phyloP scores from a whole-genome alignment of 192 early-diverging fungal species.

The Ramicandelaber brevisporus region DNA sequence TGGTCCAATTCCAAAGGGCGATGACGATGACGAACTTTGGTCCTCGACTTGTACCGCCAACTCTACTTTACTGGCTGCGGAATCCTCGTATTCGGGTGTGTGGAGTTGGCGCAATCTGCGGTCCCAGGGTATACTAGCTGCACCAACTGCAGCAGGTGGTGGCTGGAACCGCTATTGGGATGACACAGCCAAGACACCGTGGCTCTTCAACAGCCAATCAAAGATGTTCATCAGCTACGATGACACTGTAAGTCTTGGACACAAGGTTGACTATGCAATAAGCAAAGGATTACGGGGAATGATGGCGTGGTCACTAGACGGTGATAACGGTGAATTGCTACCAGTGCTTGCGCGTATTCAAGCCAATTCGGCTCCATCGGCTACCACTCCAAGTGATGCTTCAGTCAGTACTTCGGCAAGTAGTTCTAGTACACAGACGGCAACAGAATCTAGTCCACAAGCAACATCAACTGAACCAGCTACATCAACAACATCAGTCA shows the following conservation, averaged over 20 bases:
- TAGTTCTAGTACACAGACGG: no score
- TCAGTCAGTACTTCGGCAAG: no score
- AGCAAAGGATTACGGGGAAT: constrained; percentile 27
- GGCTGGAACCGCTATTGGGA: constrained; percentile 34
- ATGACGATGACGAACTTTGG: constrained; percentile 16
- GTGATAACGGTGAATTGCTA: no score
- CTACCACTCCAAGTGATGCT: no score
- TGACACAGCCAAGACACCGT: constrained; percentile 20
- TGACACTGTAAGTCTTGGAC: constrained; percentile 28
- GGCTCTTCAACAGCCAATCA: constrained; percentile 23
- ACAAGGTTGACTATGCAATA: constrained; percentile 32
- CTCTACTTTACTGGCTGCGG: no score
- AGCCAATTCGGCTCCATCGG: no score
- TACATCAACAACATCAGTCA: no score
- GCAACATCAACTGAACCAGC: no score
- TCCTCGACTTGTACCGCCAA: constrained; percentile 15
- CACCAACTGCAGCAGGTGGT: constrained; percentile 11
- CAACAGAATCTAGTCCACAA: no score
- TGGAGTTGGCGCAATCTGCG: constrained; percentile 37
- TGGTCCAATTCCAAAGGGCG: constrained; percentile 23
- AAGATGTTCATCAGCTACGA: constrained; percentile 55
- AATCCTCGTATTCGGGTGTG: constrained; percentile 19
- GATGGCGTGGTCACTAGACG: constrained; percentile 28
- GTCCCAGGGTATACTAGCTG: constrained; percentile 19
- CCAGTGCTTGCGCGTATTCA: no score